Conservation (phyloP, 2,329 filamentous ascomycete genomes). For the Teratosphaeria viscida region DNA sequence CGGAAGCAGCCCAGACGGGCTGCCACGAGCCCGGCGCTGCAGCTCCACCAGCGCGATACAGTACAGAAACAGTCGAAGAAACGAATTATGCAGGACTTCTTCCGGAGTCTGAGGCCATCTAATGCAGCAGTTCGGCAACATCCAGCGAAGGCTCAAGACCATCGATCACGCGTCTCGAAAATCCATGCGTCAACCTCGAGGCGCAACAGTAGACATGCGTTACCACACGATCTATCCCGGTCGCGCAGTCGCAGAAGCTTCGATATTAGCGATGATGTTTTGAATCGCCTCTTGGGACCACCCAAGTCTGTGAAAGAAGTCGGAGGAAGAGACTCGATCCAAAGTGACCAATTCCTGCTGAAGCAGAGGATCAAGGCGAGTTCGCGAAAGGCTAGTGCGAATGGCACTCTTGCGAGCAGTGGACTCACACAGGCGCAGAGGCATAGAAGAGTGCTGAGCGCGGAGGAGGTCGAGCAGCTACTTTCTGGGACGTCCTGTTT, state of each 20-base stretch:
- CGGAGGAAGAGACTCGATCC: conserved; percentile 4
- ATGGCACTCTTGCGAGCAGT: neutral
- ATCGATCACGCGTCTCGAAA: neutral
- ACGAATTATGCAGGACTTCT: conserved; percentile 7
- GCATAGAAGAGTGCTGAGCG: conserved; percentile 5
- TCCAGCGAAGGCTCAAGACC: neutral
- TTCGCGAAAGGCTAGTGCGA: conserved; percentile 1
- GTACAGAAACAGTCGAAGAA: neutral
- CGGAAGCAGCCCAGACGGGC: neutral
- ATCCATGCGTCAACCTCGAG: conserved; percentile 3
- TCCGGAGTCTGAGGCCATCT: conserved; percentile 1
- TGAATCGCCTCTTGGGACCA: conserved; percentile 16
- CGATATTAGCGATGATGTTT: conserved; percentile 13
- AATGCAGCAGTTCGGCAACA: neutral
- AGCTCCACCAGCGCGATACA: neutral
- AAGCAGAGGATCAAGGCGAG: conserved; percentile 10
- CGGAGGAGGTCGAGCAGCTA: conserved; percentile 13
- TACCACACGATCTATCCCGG: conserved; percentile 1
- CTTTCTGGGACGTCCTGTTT: conserved; percentile 22
- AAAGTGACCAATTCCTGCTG: conserved; percentile 8
- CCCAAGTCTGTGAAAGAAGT: conserved; percentile 6
- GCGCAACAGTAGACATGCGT: conserved; percentile 4
- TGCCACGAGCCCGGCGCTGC: neutral
- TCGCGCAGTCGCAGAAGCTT: neutral
- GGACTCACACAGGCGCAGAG: neutral